Conservation (phyloP, 2,329 filamentous ascomycete genomes). For the Neofusicoccum sp. region DNA sequence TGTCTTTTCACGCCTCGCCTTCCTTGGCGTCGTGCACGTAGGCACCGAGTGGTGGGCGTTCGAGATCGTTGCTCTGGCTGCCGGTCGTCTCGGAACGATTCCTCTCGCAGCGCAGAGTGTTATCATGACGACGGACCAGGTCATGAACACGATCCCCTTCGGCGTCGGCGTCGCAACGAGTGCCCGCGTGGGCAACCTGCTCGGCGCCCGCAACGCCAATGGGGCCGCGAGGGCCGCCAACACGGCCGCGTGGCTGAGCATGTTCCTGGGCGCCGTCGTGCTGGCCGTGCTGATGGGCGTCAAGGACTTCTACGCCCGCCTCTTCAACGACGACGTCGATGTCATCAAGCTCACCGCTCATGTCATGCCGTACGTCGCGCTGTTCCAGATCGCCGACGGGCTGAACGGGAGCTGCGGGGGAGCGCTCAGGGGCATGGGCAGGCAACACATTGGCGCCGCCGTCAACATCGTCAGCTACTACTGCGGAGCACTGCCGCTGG, state of each 20-base stretch:
- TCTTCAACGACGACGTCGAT: conserved; percentile 75
- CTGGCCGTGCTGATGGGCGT: conserved; percentile 68
- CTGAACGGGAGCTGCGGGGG: conserved; percentile 84
- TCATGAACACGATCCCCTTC: conserved; percentile 83
- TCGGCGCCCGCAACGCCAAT: conserved; percentile 64
- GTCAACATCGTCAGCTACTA: conserved; percentile 86
- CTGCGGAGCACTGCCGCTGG: conserved; percentile 73
- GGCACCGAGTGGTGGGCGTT: conserved; percentile 96
- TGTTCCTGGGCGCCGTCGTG: conserved; percentile 65
- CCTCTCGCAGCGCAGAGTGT: conserved; percentile 80
- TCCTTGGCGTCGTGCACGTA: conserved; percentile 76
- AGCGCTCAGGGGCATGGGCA: conserved; percentile 76
- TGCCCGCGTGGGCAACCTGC: conserved; percentile 73
- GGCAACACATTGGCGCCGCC: conserved; percentile 78
- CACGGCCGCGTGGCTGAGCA: conserved; percentile 69
- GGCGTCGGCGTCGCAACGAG: conserved; percentile 81
- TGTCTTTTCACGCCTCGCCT: conserved; percentile 71
- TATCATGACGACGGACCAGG: conserved; percentile 86
- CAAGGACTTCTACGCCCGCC: conserved; percentile 68
- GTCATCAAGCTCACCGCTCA: conserved; percentile 71
- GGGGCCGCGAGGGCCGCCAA: conserved; percentile 73
- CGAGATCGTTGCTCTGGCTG: conserved; percentile 81
- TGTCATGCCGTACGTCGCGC: conserved; percentile 80
- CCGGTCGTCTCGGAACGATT: conserved; percentile 74
- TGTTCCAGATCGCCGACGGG: conserved; percentile 89